Evolutionary conservation across 176 grass and related monocot genomes (phyloP), one percentile per base, ranked within the genome.

Genomic region (sorghum (Sorghum bicolor)): DNA sequence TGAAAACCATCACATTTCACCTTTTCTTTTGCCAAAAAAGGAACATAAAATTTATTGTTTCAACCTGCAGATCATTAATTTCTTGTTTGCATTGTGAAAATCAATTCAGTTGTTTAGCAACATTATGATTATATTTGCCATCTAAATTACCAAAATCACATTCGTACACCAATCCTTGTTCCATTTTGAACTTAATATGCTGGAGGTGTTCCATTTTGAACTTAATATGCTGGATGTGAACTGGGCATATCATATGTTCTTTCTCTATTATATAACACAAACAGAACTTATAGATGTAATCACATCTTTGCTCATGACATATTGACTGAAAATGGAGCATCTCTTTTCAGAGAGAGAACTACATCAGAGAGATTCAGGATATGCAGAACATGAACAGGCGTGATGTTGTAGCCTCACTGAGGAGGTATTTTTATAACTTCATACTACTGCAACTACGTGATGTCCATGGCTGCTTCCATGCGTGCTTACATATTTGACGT

Each of bases 321-420:
- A 45, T 44, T 44, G 16, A 50, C 64, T 75, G 75, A 68, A 91
- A 81, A n/a, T 28, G 76, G 73, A 75, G 13, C 61, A 25, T 83
- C 32, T 68, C 40, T 73, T 85, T 45, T 53, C 38, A 97, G 95
- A 88, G 80, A 87, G 82, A 90, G 67, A 91, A 74, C 45, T 97
- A 97, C 36, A 30, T 78, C 34, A 93, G 22, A 63, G 95, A 97
- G 82, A 88, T 93, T 61, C 82, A 93, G 84, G 90, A 93, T 78
- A 97, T 97, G 95, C 90, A 91, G 80, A 70, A 63, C 80, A 94
- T 94, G 92, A 84, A 75, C 34, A 97, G 78, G 76, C 92, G 90
- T 74, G 90, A 94, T 70, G 90, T 94, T 86, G 76, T 97, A 67
- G 88, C 90, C 66, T 91, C 95, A 53, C 82, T 97, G 72, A 91